A percentile compares a stretch with the other conserved stretches of the same genome.
Evolutionary conservation across 2,329 filamentous ascomycete genomes (phyloP).

Genomic region (Parafenestella ontariensis): DNA sequence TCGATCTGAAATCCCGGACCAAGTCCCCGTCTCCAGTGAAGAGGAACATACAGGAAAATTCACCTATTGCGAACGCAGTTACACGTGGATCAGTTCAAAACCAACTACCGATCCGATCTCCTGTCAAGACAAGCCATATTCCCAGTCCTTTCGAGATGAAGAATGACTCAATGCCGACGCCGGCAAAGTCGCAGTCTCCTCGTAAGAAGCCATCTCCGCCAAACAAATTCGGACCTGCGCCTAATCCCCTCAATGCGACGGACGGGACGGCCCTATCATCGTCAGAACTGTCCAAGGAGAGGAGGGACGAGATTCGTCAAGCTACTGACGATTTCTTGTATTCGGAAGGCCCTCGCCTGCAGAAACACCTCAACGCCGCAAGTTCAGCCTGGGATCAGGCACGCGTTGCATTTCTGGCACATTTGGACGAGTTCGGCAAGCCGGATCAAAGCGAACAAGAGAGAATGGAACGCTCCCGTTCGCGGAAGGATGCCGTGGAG

Average conservation of each 20-base stretch:
- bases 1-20: conserved; percentile 16
- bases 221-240: conserved; percentile 10
- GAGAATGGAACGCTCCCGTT: conserved; percentile 31
- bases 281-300: conserved; percentile 39
- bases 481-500: conserved; percentile 42
- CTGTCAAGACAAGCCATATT: conserved; percentile 26
- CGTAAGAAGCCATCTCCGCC: conserved; percentile 16
- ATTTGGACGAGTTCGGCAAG: conserved; percentile 32
- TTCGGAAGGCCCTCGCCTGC: conserved; percentile 31
- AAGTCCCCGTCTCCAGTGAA: conserved; percentile 16
- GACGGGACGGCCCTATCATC: conserved; percentile 15
- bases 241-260: conserved; percentile 1
- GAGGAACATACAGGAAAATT: conserved; percentile 18
- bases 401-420: conserved; percentile 31
- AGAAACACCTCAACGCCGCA: conserved; percentile 33
- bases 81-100: conserved; percentile 13
- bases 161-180: conserved; percentile 25
- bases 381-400: conserved; percentile 35
- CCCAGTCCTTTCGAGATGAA: conserved; percentile 23
- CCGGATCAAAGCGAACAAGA: conserved; percentile 29
- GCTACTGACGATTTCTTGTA: conserved; percentile 33
- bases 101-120: conserved; percentile 35
- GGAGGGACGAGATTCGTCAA: conserved; percentile 25
- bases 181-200: conserved; percentile 26
- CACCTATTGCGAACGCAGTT: conserved; percentile 14